Conservation (phyloP, 1,139 yeast species). For the Pichia sorboxylosa region DNA sequence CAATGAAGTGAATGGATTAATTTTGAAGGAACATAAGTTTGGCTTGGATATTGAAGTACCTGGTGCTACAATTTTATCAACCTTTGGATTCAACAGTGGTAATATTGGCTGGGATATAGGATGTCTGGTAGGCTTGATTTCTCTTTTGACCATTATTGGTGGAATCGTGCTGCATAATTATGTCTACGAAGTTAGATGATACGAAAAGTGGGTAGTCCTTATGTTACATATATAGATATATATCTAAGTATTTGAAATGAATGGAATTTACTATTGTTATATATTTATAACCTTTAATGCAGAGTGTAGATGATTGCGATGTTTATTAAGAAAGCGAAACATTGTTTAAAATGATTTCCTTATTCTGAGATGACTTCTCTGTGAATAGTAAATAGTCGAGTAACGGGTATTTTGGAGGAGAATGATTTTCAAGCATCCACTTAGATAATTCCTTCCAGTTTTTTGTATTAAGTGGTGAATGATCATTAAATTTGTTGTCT, state of each 20-base stretch:
- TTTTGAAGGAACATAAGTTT: conserved; percentile 75
- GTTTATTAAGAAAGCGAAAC: neutral
- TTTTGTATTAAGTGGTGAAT: neutral
- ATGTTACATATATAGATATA: neutral
- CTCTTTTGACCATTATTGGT: conserved; percentile 48
- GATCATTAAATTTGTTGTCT: neutral
- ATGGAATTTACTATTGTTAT: no score
- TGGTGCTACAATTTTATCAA: conserved; percentile 89
- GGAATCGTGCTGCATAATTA: conserved; percentile 61
- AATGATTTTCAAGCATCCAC: conserved; percentile 6
- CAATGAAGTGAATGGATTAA: conserved; percentile 84
- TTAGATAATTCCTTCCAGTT: conserved; percentile 2
- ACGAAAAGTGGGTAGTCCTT: no score
- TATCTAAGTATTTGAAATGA: no score
- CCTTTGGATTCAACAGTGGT: conserved; percentile 83
- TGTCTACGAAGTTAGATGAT: conserved; percentile 66
- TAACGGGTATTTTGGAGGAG: conserved; percentile 6
- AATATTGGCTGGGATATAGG: conserved; percentile 65
- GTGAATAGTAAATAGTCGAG: conserved; percentile 4
- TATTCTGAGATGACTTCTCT: no score
- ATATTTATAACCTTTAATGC: no score
- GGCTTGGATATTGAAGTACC: conserved; percentile 96
- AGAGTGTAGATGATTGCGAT: neutral
- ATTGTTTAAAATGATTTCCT: no score
- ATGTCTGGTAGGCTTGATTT: conserved; percentile 24